Evolutionary conservation across 768 basidiomycete genomes (phyloP).

Genomic region (Boletellus ananas): DNA sequence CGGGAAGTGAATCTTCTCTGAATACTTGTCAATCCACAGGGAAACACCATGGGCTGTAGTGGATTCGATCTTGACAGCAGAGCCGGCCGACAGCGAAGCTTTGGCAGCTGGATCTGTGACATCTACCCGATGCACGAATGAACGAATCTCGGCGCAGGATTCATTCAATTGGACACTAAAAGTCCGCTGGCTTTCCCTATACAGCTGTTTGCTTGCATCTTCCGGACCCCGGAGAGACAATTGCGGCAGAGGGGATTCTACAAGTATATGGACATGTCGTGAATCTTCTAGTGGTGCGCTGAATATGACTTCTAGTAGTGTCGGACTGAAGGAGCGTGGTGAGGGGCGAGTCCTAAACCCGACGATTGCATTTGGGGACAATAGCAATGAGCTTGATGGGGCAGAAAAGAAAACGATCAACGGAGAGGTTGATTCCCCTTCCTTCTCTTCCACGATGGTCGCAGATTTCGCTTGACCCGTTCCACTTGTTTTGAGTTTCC

Average conservation of each 20-base stretch:
- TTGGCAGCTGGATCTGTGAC: conserved; percentile 20
- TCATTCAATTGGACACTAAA: conserved; percentile 16
- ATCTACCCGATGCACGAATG: conserved; percentile 21
- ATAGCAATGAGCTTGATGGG: conserved; percentile 17
- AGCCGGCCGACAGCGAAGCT: conserved; percentile 15
- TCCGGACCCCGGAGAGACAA: conserved; percentile 7
- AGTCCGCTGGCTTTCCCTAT: conserved; percentile 13
- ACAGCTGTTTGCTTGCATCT: neutral
- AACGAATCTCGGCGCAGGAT: conserved; percentile 10
- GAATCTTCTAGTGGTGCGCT: conserved; percentile 15
- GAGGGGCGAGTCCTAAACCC: conserved; percentile 21
- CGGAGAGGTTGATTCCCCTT: conserved; percentile 15
- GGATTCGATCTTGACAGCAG: conserved; percentile 16
- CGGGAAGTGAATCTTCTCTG: conserved; percentile 36
- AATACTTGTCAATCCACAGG: conserved; percentile 15
- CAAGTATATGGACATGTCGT: conserved; percentile 22
- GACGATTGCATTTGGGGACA: conserved; percentile 10
- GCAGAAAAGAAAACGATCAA: conserved; percentile 24
- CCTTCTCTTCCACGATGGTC: conserved; percentile 16
- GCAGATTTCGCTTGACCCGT: conserved; percentile 16
- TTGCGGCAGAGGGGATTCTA: conserved; percentile 14
- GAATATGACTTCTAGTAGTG: conserved; percentile 20
- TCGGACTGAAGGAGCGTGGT: neutral
- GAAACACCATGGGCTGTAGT: neutral
- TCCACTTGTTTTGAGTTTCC: conserved; percentile 17